Evolutionary conservation across 345 rosid species (phyloP).

Genomic region (Erysimum cheiranthoides): DNA sequence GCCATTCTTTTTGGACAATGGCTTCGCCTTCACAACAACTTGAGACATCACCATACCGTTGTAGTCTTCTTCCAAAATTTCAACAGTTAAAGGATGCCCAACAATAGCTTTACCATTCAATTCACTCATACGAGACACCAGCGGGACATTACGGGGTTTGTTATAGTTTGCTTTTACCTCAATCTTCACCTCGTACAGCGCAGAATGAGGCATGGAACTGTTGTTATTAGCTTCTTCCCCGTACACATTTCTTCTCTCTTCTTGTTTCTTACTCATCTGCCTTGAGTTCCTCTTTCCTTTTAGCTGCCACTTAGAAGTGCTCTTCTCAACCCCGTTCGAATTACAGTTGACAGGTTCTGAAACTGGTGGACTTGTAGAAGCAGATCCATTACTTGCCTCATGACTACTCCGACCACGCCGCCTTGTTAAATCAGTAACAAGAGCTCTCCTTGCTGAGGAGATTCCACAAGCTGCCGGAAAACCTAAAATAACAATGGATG

Average conservation of each 20-base stretch:
- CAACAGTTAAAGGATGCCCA: slow-evolving; percentile 82
- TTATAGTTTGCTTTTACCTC: slow-evolving; percentile 73
- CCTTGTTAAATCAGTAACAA: slow-evolving; percentile 53
- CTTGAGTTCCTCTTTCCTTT: slow-evolving; percentile 97
- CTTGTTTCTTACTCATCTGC: slow-evolving; percentile 67
- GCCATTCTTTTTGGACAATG: slow-evolving; percentile 47
- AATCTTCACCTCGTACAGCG: slow-evolving; percentile 68
- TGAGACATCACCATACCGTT: slow-evolving; percentile 38
- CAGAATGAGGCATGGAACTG: slow-evolving; percentile 30
- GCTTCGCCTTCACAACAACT: slow-evolving; percentile 39
- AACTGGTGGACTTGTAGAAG: slow-evolving; percentile 55
- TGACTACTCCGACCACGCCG: slow-evolving; percentile 55
- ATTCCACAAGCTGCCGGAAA: slow-evolving; percentile 25
- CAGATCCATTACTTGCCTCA: slow-evolving; percentile 58
- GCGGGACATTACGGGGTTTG: slow-evolving; percentile 74
- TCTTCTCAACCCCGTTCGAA: slow-evolving; percentile 68
- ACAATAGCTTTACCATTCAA: slow-evolving; percentile 79
- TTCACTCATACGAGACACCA: slow-evolving; percentile 90
- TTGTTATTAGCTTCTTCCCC: slow-evolving; percentile 53
- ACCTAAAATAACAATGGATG: slow-evolving; percentile 21
- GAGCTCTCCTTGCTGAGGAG: slow-evolving; percentile 44
- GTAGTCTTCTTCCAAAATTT: slow-evolving; percentile 53
- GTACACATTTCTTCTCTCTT: slow-evolving; percentile 54
- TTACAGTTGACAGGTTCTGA: slow-evolving; percentile 38
- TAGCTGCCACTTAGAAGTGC: slow-evolving; percentile 82